Base-by-base conservation (phyloP, 257 asterid species). In the Rauvolfia tetraphylla region DNA sequence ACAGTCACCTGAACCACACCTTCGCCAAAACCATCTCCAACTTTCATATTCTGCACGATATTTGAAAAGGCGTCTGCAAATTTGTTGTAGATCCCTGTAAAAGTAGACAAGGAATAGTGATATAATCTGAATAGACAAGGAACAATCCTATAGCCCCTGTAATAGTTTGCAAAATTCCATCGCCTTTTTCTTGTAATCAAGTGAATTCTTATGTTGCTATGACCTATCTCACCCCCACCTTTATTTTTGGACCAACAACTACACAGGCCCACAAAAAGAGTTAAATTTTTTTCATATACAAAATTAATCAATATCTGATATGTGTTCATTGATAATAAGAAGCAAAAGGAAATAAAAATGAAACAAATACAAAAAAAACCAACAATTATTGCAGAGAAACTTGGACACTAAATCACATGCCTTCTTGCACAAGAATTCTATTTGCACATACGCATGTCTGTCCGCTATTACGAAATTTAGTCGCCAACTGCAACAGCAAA, bases 361-460 rank as follows among this genome's bases (percentile, higher is more conserved):
- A 79, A 23, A 59, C 31, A 41, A 34, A 69, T n/a, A 15, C 15
- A 46, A 49, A 17, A 78, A 34, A 11, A 48, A 69, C 18, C 65
- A 49, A 31, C 42, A 36, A 44, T 13, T 54, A 70, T 10, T 18
- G 11, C 20, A 18, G 54, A 38, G n/a, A 67, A 44, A 38, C 31
- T 67, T 38, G 46, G 62, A 41, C 61, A 65, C 46, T 39, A 46
- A 31, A 73, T 58, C 69, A 76, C 58, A 54, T 91, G 88, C 98
- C 98, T 95, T 93, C 97, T 85, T 95, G 99, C 79, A 95, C 98
- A 70, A 95, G 89, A 78, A 93, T 69, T 85, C 98, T 90, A 80
- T 95, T 95, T 79, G 99, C 99, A 61, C 99, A 95, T 61, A 95
- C 95, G 76, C 99, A 95, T 41, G 99, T 95, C 87, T 95, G 98